Evolutionary conservation across 2,329 filamentous ascomycete genomes (phyloP).

Genomic region (Calycina marina): DNA sequence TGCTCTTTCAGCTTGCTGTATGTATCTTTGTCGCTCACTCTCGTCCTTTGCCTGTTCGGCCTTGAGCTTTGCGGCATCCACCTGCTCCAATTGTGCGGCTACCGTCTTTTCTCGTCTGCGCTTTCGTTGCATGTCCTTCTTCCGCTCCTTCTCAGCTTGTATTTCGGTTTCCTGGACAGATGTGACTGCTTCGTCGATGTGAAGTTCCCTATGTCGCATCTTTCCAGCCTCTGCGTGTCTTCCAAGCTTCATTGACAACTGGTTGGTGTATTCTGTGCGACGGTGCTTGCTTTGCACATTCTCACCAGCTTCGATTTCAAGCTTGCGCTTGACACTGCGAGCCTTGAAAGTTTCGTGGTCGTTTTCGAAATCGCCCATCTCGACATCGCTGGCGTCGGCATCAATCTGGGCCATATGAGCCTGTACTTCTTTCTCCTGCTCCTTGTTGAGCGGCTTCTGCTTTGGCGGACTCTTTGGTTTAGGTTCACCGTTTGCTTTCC

Average conservation of each 20-base stretch:
- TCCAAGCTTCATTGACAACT: slow-evolving; percentile 45
- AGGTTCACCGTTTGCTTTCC: slow-evolving; percentile 31
- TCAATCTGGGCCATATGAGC: slow-evolving; percentile 46
- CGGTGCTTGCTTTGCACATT: slow-evolving; percentile 47
- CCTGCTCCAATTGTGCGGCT: slow-evolving; percentile 81
- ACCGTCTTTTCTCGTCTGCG: slow-evolving; percentile 90
- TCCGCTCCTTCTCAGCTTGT: slow-evolving; percentile 91
- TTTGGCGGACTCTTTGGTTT: slow-evolving; percentile 36
- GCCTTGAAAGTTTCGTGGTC: slow-evolving; percentile 39
- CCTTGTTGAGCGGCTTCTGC: slow-evolving; percentile 34
- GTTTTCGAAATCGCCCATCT: slow-evolving; percentile 33
- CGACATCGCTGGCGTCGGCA: slow-evolving; percentile 41
- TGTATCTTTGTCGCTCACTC: slow-evolving; percentile 62
- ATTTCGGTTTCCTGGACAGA: slow-evolving; percentile 85
- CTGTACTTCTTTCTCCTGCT: slow-evolving; percentile 57
- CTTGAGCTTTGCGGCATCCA: slow-evolving; percentile 66
- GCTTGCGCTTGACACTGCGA: slow-evolving; percentile 49
- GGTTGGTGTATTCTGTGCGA: slow-evolving; percentile 42
- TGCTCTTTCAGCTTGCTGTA: slow-evolving; percentile 76
- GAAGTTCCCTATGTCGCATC: slow-evolving; percentile 58
- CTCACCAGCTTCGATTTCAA: slow-evolving; percentile 52
- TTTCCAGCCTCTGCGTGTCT: slow-evolving; percentile 58
- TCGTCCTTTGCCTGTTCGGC: slow-evolving; percentile 71
- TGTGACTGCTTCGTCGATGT: slow-evolving; percentile 68
- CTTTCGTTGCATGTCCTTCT: slow-evolving; percentile 99